Evolutionary conservation across 2,329 filamentous ascomycete genomes (phyloP).

Genomic region (Decorospora gaudefroyi): DNA sequence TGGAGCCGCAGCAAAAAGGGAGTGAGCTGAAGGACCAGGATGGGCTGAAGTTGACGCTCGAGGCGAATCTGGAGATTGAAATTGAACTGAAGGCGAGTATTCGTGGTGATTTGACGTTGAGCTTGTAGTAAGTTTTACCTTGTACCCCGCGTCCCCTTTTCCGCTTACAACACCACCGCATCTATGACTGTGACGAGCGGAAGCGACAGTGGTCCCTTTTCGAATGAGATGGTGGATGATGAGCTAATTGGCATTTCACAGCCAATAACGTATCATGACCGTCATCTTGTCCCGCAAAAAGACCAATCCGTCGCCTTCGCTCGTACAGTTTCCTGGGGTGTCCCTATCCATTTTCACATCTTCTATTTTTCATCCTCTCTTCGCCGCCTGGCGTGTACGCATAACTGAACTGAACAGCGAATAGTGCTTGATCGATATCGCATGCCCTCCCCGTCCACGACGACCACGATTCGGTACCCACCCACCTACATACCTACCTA

Average conservation of each 20-base stretch:
- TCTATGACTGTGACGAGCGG: conserved; percentile 15
- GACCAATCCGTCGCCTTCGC: background rate
- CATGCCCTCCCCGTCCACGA: conserved; percentile 11
- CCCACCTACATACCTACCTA: too few relatives aligned
- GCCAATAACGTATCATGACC: conserved; percentile 16
- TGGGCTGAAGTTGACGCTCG: conserved; percentile 71
- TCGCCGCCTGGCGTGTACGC: conserved; percentile 13
- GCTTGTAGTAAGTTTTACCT: conserved; percentile 68
- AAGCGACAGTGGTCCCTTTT: conserved; percentile 7
- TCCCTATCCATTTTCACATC: background rate
- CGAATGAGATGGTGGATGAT: conserved; percentile 5
- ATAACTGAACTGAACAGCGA: conserved; percentile 32
- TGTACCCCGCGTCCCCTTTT: conserved; percentile 8
- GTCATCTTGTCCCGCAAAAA: conserved; percentile 4
- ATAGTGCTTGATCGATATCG: conserved; percentile 26
- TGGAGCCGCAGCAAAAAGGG: conserved; percentile 48
- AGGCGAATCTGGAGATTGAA: conserved; percentile 80
- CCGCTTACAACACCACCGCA: conserved; percentile 13
- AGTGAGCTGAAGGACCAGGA: conserved; percentile 60
- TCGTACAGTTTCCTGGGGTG: conserved; percentile 9
- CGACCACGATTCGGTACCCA: conserved; percentile 7
- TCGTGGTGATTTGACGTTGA: conserved; percentile 79
- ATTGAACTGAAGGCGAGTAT: conserved; percentile 85
- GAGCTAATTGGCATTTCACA: conserved; percentile 23
- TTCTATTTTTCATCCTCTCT: background rate